Evolutionary conservation across 371 early-diverging fungal species (phyloP), one percentile per base, ranked within the genome.

Genomic region (Rhizopus arrhizus): DNA sequence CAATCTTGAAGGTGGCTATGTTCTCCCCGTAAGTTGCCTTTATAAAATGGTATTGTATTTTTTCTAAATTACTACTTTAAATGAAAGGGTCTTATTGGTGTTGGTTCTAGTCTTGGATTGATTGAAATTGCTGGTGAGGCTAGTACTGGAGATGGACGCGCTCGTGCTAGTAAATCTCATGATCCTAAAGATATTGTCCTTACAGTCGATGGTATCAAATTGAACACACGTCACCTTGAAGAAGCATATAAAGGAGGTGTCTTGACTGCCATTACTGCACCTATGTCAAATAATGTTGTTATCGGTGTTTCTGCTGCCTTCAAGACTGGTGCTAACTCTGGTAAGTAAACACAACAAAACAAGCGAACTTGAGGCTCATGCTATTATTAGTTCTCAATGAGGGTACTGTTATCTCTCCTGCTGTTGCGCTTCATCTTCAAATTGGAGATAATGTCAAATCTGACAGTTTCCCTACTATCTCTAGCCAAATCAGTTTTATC

Each of bases 391-490:
- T 69, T 48, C 59, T 73, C 11, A 49, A 41, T 5, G 70, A 75
- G 2, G 67, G 68, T 15, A 49, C 75, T 8, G 29, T 80, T 4
- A 50, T 80, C 1, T 62, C 72, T 0, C 54, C 76, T 55, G 75
- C 81, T 34, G 84, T 82, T 13, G 89, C 87, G 6, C 80, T 91
- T 32, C 88, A 88, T 53, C 69, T 84, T n/a, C 78, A 75, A 46
- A 67, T 88, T 32, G 88, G 88, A 13, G 69, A 83, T 31, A 29
- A 52, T 12, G 59, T 64, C 56, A 85, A 85, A 56, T 83, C 82
- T 0, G 58, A 53, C 7, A 54, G 56, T 9, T 73, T 83, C 66
- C 76, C 85, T 8, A 83, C 90, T 2, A 70, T 90, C 6, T 85
- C 91, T 2, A 74, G 80, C 10, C 91, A 92, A 59, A 77, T 90